Evolutionary conservation across 352 stramenopile species (phyloP).

Genomic region (Globisporangium radiosum): DNA sequence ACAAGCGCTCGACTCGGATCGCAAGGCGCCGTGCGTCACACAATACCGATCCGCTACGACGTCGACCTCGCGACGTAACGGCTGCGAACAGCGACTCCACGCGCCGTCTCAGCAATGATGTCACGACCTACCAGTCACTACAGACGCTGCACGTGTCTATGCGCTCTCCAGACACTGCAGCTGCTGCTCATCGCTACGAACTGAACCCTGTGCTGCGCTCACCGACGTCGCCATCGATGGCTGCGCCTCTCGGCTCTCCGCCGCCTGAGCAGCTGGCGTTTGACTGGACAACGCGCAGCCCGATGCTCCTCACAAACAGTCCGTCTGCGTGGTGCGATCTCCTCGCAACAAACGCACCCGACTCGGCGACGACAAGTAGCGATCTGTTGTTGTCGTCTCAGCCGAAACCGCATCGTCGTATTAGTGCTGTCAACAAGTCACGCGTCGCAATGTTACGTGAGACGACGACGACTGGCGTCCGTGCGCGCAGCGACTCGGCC

Average conservation of each 20-base stretch:
- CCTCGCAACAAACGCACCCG: neutral
- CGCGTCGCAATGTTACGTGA: slow-evolving; percentile 41
- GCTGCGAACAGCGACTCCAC: slow-evolving; percentile 1
- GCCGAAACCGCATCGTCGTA: neutral
- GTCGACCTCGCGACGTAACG: neutral
- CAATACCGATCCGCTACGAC: neutral
- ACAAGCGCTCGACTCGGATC: neutral
- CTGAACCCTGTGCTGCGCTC: neutral
- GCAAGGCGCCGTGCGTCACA: too few species aligned
- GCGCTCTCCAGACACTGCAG: slow-evolving; percentile 18
- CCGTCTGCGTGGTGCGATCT: slow-evolving; percentile 6
- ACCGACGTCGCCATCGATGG: neutral
- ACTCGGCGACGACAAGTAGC: neutral
- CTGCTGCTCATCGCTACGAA: neutral
- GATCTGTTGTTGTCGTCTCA: neutral
- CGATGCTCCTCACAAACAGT: slow-evolving; percentile 6
- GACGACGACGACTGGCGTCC: slow-evolving; percentile 8
- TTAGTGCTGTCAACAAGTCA: slow-evolving; percentile 27
- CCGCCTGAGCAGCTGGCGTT: too few species aligned
- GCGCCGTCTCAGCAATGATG: neutral
- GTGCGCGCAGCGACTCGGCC: slow-evolving; percentile 54
- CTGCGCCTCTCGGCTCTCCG: slow-evolving; percentile 1
- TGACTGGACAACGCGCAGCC: too few species aligned
- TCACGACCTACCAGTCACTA: neutral
- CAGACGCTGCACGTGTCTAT: slow-evolving; percentile 32